Evolutionary conservation across 768 basidiomycete species (phyloP).

Genomic region (Pleurotus ostreatus): DNA sequence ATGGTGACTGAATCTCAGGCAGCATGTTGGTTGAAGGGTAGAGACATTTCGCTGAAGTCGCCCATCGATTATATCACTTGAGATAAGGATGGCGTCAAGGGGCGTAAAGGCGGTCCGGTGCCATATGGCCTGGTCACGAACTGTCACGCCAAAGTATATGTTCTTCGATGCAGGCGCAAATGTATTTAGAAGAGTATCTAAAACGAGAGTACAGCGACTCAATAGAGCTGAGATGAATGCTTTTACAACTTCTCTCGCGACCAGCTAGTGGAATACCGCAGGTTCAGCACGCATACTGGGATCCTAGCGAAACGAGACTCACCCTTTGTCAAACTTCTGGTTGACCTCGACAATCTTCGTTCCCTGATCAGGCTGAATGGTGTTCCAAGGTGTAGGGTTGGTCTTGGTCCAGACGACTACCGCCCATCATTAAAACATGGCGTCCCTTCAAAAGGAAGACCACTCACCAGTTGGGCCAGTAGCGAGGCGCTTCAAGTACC

Average conservation of each 20-base stretch:
- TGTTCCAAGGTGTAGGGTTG: slow-evolving; percentile 91
- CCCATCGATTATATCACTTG: background rate
- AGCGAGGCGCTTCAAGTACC: slow-evolving; percentile 68
- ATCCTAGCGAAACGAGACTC: slow-evolving; percentile 19
- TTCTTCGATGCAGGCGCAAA: too few species aligned
- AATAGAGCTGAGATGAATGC: background rate
- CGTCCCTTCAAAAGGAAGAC: too few species aligned
- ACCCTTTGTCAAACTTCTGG: slow-evolving; percentile 77
- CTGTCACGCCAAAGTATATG: background rate
- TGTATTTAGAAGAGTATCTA: too few species aligned
- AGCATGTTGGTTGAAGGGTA: background rate
- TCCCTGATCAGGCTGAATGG: slow-evolving; percentile 68
- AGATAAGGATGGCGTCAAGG: background rate
- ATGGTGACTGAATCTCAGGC: slow-evolving; percentile 1
- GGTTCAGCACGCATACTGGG: background rate
- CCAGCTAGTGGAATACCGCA: slow-evolving; percentile 47
- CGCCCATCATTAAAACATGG: too few species aligned
- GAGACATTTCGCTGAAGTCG: background rate
- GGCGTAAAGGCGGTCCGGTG: background rate
- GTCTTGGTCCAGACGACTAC: slow-evolving; percentile 54
- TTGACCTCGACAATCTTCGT: slow-evolving; percentile 68
- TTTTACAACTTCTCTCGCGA: slow-evolving; percentile 66
- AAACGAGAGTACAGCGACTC: too few species aligned
- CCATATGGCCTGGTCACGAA: background rate
- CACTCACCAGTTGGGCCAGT: slow-evolving; percentile 49